Base-by-base conservation (phyloP, 2,329 filamentous ascomycete genomes). In the Chaetomium sp. region DNA sequence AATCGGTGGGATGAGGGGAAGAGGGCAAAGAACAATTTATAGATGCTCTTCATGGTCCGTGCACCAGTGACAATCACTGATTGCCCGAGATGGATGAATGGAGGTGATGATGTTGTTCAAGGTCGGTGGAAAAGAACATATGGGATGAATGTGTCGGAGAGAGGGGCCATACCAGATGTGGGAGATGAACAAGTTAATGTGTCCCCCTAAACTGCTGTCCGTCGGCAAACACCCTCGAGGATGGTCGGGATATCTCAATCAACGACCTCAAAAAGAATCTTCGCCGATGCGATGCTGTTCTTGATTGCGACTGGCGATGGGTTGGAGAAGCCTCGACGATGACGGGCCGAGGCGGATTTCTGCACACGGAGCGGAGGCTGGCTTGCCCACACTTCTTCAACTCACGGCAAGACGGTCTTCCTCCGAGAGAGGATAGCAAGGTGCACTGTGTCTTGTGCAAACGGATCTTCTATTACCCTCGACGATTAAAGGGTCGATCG, bases 111-210 rank as follows among this genome's bases (percentile, higher is more conserved):
- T 49, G 38, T 47, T 56, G 8, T 47, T 23, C 45, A 13, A 23
- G 31, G 59, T 13, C 4, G 13, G 47, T 38, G 54, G 38, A 45
- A 21, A 35, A 25, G 4, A 29, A 60, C 9, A 55, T 5, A 42
- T 42, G 62, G 54, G 62, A 64, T 50, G 61, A 51, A 64, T 50
- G 61, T 47, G 56, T 53, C 33, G 27, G 58, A 29, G n/a, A 33
- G 23, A 25, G 54, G 64, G 61, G 60, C 65, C 83, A 78, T 87
- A 89, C 86, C 85, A 82, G 85, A 78, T 85, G 85, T 80, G 86
- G 90, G 92, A 96, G 93, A 96, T 91, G 83, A 92, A 96, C 93
- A 96, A 97, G 78, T 89, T 80, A 97, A 97, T 96, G 93, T 93
- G 90, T 96, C 93, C 91, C 92, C 92, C 82, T 81, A 79, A 79